Evolutionary conservation across 352 stramenopile species (phyloP).

Genomic region (Plasmopara viticola): DNA sequence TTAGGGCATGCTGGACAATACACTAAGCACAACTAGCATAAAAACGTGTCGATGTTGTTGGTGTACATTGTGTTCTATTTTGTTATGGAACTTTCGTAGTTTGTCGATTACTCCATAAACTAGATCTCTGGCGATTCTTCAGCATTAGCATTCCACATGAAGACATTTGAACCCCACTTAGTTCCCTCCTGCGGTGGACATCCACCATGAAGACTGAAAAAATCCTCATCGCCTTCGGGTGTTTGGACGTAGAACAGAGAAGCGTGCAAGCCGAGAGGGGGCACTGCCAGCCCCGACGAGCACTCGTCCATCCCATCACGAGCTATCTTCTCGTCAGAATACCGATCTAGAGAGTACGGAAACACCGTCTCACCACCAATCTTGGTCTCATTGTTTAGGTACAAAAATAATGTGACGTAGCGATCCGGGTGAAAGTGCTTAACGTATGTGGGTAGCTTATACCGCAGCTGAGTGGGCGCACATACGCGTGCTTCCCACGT

Average conservation of each 20-base stretch:
- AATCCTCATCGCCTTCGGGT: conserved; percentile 58
- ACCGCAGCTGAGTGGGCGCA: conserved; percentile 28
- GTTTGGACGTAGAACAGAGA: conserved; percentile 83
- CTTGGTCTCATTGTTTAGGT: conserved; percentile 93
- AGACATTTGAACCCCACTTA: conserved; percentile 81
- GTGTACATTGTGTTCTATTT: too few species aligned
- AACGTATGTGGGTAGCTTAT: conserved; percentile 53
- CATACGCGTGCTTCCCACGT: conserved; percentile 57
- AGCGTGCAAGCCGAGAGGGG: conserved; percentile 57
- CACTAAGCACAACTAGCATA: too few species aligned
- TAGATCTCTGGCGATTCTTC: neutral
- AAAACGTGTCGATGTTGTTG: too few species aligned
- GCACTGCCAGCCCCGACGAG: too few species aligned
- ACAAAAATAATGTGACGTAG: conserved; percentile 95
- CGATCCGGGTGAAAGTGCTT: conserved; percentile 88
- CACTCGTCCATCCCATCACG: too few species aligned
- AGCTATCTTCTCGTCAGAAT: too few species aligned
- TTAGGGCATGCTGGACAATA: too few species aligned
- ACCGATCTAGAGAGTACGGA: conserved; percentile 71
- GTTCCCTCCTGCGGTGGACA: conserved; percentile 74
- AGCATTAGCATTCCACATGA: conserved; percentile 60
- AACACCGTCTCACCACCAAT: conserved; percentile 97
- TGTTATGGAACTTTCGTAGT: neutral
- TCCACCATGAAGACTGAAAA: conserved; percentile 68
- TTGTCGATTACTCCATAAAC: neutral